These are phyloP conservation scores for Plasmodium gallinaceum DNA, from an alignment of 169 alveolate genomes.

Conservation along the genomic window DNA sequence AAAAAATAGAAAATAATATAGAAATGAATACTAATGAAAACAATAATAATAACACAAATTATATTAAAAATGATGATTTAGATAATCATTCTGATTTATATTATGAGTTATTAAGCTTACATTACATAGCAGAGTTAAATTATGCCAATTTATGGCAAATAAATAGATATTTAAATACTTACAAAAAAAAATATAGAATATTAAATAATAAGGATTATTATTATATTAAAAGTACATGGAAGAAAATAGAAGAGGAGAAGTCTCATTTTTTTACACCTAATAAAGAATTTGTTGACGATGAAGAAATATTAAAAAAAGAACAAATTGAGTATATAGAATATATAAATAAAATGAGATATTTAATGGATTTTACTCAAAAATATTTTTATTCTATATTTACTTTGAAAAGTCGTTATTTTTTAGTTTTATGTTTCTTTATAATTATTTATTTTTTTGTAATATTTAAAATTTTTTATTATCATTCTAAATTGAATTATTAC, in stretches of 20 bases:
- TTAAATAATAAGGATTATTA: constrained; percentile 45
- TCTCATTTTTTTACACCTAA: constrained; percentile 26
- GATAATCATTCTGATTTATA: background rate
- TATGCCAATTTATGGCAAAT: constrained; percentile 69
- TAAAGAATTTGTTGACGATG: constrained; percentile 37
- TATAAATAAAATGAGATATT: constrained; percentile 55
- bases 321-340: constrained; percentile 47
- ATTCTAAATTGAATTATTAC: constrained; percentile 54
- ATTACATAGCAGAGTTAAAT: constrained; percentile 49
- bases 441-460: constrained; percentile 23
- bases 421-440: constrained; percentile 22
- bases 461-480: constrained; percentile 15
- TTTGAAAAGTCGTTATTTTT: constrained; percentile 17
- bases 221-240: constrained; percentile 55
- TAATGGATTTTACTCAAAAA: constrained; percentile 55
- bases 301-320: constrained; percentile 32
- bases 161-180: constrained; percentile 48
- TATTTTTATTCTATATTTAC: constrained; percentile 50
- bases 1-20: background rate
- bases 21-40: background rate
- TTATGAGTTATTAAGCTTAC: constrained; percentile 32
- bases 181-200: constrained; percentile 22
- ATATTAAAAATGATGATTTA: background rate
- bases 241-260: constrained; percentile 32
- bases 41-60: background rate